Percentiles rank a stretch among this genome's conserved stretches.
Conservation (phyloP, 805 yeast species). For the Yarrowia sp. region DNA sequence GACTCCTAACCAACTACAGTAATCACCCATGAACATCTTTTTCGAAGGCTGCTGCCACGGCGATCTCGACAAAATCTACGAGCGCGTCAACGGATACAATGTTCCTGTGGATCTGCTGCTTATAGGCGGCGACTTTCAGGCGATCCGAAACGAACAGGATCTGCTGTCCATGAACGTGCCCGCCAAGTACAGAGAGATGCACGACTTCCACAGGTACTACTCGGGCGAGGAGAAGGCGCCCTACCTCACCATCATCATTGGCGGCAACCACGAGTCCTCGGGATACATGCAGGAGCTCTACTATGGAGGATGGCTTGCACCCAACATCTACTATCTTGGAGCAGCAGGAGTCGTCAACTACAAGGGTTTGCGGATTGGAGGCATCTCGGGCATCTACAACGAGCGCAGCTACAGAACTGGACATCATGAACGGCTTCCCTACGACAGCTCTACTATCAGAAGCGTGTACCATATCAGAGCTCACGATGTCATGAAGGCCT, state of each 20-base stretch:
- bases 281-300: conserved; percentile 68
- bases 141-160: conserved; percentile 64
- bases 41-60: conserved; percentile 94
- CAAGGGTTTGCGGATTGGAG: conserved; percentile 73
- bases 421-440: conserved; percentile 50
- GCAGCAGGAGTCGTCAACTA: conserved; percentile 70
- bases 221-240: conserved; percentile 63
- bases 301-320: conserved; percentile 92
- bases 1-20: no score
- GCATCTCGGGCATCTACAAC: conserved; percentile 82
- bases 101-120: conserved; percentile 56
- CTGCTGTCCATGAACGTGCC: conserved; percentile 75
- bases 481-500: conserved; percentile 55
- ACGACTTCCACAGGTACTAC: conserved; percentile 79
- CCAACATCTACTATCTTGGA: conserved; percentile 82
- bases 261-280: conserved; percentile 95
- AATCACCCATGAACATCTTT: conserved; percentile 59
- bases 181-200: conserved; percentile 64
- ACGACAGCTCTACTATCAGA: conserved; percentile 46
- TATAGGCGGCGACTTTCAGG: conserved; percentile 91
- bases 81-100: conserved; percentile 32
- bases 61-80: conserved; percentile 59
- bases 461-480: conserved; percentile 75
- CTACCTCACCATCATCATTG: conserved; percentile 73
- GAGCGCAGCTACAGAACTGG: conserved; percentile 46